Conservation (phyloP, 2,329 filamentous ascomycete genomes). For the Aureobasidium zeae region DNA sequence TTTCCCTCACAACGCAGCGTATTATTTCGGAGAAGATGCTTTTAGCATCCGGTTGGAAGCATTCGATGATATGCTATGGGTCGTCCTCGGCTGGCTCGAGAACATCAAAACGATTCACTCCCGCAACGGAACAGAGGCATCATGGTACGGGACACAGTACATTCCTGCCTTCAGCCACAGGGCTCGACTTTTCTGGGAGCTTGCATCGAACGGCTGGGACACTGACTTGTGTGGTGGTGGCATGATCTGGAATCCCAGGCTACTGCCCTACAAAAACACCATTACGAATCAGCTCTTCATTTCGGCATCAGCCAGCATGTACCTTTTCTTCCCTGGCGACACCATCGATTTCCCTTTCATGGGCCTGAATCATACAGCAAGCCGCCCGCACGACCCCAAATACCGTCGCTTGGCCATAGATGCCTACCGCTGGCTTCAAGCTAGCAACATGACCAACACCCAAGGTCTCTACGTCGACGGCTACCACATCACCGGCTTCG, state of each 20-base stretch:
- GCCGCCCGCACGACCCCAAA: conserved; percentile 60
- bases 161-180: conserved; percentile 71
- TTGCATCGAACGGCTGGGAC: conserved; percentile 74
- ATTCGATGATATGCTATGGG: conserved; percentile 93
- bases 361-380: too few relatives aligned
- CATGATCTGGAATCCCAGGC: conserved; percentile 80
- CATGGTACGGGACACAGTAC: conserved; percentile 72
- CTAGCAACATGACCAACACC: conserved; percentile 50
- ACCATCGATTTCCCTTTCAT: conserved; percentile 56
- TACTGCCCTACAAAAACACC: conserved; percentile 85
- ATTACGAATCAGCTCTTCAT: conserved; percentile 92
- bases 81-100: conserved; percentile 85
- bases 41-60: conserved; percentile 67
- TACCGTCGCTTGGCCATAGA: conserved; percentile 46
- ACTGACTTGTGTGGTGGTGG: conserved; percentile 70
- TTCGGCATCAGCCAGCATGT: conserved; percentile 78
- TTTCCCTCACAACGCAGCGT: conserved; percentile 66
- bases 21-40: conserved; percentile 79
- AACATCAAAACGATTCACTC: conserved; percentile 63
- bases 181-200: conserved; percentile 74
- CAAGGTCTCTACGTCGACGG: conserved; percentile 78
- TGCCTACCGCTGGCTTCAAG: conserved; percentile 63
- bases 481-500: conserved; percentile 68
- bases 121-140: conserved; percentile 44
- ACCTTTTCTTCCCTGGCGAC: conserved; percentile 77